These are phyloP conservation scores for Talaromyces pinophilus DNA, from an alignment of 2,329 filamentous ascomycete genomes.

Conservation along the genomic window DNA sequence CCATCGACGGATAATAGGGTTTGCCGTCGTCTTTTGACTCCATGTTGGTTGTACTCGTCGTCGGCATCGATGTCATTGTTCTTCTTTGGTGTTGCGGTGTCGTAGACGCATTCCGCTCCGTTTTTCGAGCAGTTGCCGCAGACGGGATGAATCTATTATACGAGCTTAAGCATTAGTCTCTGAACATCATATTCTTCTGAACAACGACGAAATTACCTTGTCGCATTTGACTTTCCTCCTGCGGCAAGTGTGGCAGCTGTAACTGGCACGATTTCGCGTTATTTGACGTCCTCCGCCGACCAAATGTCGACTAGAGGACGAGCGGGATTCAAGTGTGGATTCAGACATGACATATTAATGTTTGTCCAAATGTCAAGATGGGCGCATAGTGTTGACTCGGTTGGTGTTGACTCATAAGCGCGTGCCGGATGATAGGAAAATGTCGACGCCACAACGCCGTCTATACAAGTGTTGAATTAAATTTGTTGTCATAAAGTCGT, in stretches of 20 bases:
- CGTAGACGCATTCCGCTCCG: constrained; percentile 46
- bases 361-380: not conserved
- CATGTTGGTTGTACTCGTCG: constrained; percentile 32
- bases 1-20: constrained; percentile 32
- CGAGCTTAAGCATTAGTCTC: not conserved
- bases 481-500: not conserved
- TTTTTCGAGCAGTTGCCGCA: constrained; percentile 51
- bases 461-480: not conserved
- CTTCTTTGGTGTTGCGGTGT: constrained; percentile 34
- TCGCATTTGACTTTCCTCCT: constrained; percentile 52
- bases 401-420: not conserved
- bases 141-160: constrained; percentile 43
- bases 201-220: constrained; percentile 33
- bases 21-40: constrained; percentile 40
- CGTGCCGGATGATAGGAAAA: not conserved
- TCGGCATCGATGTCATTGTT: constrained; percentile 24
- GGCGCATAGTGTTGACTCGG: not conserved
- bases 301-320: constrained; percentile 7
- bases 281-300: constrained; percentile 43
- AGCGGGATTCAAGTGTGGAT: not conserved
- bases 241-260: constrained; percentile 51
- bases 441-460: not conserved
- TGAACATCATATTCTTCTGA: not conserved
- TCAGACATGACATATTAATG: constrained; percentile 15
- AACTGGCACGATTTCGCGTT: constrained; percentile 50